Percentiles rank a stretch among this genome's conserved stretches.
Conservation (phyloP, 106 monocot species). For the Cymbidium sinense region DNA sequence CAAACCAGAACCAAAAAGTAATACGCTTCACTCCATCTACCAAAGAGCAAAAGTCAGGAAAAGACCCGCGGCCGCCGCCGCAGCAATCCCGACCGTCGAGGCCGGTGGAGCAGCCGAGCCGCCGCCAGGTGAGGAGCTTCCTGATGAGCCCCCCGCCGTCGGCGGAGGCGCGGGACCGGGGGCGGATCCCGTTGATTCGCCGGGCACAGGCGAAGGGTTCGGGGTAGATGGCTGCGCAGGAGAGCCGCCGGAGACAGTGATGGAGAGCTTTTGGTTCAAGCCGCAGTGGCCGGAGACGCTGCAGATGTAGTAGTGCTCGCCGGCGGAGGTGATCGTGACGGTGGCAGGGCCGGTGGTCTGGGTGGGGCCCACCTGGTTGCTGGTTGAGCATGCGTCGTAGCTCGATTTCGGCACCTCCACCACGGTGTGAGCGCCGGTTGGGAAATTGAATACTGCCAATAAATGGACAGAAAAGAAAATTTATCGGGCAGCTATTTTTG, state of each 20-base stretch:
- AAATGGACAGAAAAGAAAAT: neutral
- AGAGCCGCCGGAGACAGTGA: slow-evolving; percentile 14
- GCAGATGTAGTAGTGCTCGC: slow-evolving; percentile 30
- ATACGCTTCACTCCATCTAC: neutral
- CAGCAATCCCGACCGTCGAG: neutral
- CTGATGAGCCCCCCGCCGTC: neutral
- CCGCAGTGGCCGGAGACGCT: slow-evolving; percentile 25
- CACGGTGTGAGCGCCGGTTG: slow-evolving; percentile 19
- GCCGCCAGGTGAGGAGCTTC: too few species aligned
- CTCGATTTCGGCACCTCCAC: slow-evolving; percentile 18
- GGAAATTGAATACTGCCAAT: slow-evolving; percentile 24
- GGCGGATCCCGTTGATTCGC: neutral
- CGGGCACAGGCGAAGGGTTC: neutral
- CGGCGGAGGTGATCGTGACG: slow-evolving; percentile 4
- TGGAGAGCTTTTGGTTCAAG: slow-evolving; percentile 24
- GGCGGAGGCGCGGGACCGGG: neutral
- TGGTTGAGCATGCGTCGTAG: slow-evolving; percentile 26
- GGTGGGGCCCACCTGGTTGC: slow-evolving; percentile 9
- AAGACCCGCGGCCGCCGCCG: neutral
- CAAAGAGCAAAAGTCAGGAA: neutral
- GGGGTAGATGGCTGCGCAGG: neutral
- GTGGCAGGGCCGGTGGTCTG: slow-evolving; percentile 22
- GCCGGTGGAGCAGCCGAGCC: neutral
- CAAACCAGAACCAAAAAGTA: too few species aligned
- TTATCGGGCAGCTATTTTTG: too few species aligned